A percentile compares a stretch with the other conserved stretches of the same genome.
Evolutionary conservation across 805 yeast genomes (phyloP).

Genomic region (Soucietia sequanensis): DNA sequence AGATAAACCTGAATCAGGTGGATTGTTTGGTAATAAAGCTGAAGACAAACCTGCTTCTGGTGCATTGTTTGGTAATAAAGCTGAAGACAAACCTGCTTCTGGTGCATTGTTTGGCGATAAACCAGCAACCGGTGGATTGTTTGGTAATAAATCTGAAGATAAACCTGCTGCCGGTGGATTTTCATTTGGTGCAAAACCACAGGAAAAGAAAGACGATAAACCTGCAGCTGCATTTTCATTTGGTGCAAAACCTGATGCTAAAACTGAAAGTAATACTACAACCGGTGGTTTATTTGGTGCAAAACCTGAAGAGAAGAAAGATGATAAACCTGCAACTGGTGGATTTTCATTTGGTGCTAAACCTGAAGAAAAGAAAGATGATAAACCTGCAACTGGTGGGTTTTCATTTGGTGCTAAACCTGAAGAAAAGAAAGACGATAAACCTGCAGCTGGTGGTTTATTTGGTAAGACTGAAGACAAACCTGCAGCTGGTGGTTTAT

Average conservation of each 20-base stretch:
- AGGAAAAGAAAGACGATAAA: slow-evolving; percentile 15
- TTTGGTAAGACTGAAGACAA: not conserved
- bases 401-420: slow-evolving; percentile 8
- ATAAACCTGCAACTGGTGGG: slow-evolving; percentile 14
- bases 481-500: slow-evolving; percentile 16
- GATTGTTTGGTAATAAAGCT: slow-evolving; percentile 16
- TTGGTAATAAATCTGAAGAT: slow-evolving; percentile 15
- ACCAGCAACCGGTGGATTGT: slow-evolving; percentile 9
- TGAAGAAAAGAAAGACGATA: slow-evolving; percentile 11
- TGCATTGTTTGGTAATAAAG: slow-evolving; percentile 14
- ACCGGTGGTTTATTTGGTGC: slow-evolving; percentile 12
- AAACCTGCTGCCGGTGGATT: slow-evolving; percentile 6
- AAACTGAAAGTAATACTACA: slow-evolving; percentile 9
- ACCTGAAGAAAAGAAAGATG: slow-evolving; percentile 16
- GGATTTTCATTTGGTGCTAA: slow-evolving; percentile 27
- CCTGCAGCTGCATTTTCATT: slow-evolving; percentile 16
- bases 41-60: slow-evolving; percentile 15
- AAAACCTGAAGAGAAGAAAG: slow-evolving; percentile 13
- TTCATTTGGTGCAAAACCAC: slow-evolving; percentile 15
- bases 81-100: slow-evolving; percentile 8
- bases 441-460: slow-evolving; percentile 3
- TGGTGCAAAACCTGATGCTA: slow-evolving; percentile 13
- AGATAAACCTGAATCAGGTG: slow-evolving; percentile 10
- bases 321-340: slow-evolving; percentile 15
- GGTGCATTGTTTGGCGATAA: slow-evolving; percentile 8